These are phyloP conservation scores for Dimocarpus longan DNA, from an alignment of 345 rosid species.

Conservation along the genomic window DNA sequence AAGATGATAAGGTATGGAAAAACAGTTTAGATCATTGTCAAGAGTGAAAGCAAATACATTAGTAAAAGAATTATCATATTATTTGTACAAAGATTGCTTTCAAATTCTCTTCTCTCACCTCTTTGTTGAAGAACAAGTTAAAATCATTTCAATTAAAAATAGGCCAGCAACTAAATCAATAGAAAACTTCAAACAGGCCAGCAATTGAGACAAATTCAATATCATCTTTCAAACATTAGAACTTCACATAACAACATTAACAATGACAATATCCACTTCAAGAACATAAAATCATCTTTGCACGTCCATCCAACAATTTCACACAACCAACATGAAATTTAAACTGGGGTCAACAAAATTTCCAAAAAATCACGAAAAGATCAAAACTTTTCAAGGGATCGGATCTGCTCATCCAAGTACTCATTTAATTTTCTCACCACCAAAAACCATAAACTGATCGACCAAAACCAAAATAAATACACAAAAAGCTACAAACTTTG, in stretches of 20 bases:
- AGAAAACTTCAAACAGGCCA: not conserved
- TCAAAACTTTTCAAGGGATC: not conserved
- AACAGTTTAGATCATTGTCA: not conserved
- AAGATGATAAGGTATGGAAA: too few species aligned
- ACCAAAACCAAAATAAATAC: not conserved
- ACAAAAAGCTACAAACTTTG: not conserved
- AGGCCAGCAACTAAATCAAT: not conserved
- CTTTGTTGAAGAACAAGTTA: not conserved
- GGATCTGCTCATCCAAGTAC: not conserved
- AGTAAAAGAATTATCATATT: slow-evolving; percentile 1
- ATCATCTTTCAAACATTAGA: not conserved
- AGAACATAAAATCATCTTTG: not conserved
- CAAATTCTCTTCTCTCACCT: slow-evolving; percentile 18
- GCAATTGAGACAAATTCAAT: not conserved
- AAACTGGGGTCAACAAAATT: not conserved
- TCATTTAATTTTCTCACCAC: not conserved
- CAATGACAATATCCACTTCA: not conserved
- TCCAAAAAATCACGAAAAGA: not conserved
- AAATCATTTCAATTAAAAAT: not conserved
- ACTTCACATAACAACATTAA: not conserved
- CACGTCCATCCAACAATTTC: not conserved
- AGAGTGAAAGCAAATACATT: not conserved
- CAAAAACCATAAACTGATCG: not conserved
- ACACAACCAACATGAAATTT: not conserved
- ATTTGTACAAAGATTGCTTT: not conserved